Evolutionary conservation across 331 rosid genomes (phyloP), one percentile per base, ranked within the genome.

Genomic region (Acacia pycnantha): DNA sequence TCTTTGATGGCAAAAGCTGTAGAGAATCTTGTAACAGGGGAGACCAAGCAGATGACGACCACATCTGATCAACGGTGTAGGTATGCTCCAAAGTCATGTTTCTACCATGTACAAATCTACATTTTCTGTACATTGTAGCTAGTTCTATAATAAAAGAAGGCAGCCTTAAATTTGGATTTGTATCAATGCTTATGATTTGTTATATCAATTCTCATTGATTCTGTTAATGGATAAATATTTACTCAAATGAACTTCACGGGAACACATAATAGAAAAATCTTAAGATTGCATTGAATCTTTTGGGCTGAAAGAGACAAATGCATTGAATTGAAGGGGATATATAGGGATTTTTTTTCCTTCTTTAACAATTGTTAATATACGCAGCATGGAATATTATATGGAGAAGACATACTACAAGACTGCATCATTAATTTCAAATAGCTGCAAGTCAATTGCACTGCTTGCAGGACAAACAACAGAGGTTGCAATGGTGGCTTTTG

Each of bases 361-460:
- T 77, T 62, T 58, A 61, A 84, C 72, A 80, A 74, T 78, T 59
- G 75, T 77, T 85, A 77, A 44, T 71, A 24, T 78, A 85, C 90
- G 89, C 99, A 94, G 99, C 88, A 96, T 96, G 97, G 97, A 96
- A 68, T 90, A 92, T 84, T 93, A 96, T 88, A 85, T 91, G 93
- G 79, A 94, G 77, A 96, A 92, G 93, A 91, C 98, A 0, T 93
- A 91, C 80, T 96, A 84, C 94, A 96, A 96, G 97, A 94, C 97
- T 43, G 98, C 99, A 70, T 96, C 99, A 18, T 83, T 96, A 83
- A 94, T 96, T 85, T 92, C 99, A 76, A 93, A 92, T 77, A 96
- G 99, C 82, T 96, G 99, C 95, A 92, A 96, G 89, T 90, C 99
- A 53, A 82, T 96, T 82, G 99, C 99, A 82, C 77, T 96, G 81